These are phyloP conservation scores for Onygena corvina DNA, from an alignment of 2,329 filamentous ascomycete species.

Conservation along the genomic window DNA sequence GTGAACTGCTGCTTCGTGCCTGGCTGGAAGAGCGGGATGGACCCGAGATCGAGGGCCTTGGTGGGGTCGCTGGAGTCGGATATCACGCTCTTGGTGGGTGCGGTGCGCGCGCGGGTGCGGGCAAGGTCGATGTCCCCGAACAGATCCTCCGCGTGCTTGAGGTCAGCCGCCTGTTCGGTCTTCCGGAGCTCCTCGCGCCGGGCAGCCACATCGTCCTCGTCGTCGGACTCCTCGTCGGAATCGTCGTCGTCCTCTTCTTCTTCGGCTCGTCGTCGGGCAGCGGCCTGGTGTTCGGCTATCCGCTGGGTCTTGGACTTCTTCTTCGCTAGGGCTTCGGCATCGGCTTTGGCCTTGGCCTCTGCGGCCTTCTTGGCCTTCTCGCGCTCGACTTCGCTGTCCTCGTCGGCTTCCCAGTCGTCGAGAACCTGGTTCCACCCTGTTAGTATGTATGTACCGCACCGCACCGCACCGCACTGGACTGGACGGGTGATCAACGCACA, in stretches of 20 bases:
- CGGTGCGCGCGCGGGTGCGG: conserved; percentile 49
- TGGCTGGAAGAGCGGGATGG: conserved; percentile 78
- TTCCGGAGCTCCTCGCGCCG: conserved; percentile 61
- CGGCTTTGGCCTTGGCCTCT: conserved; percentile 78
- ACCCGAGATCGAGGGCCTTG: conserved; percentile 66
- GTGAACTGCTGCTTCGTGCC: conserved; percentile 77
- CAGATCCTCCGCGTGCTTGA: conserved; percentile 80
- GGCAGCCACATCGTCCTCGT: conserved; percentile 61
- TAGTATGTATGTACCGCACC: neutral
- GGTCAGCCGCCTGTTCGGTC: conserved; percentile 76
- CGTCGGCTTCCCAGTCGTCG: conserved; percentile 92
- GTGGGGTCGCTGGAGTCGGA: conserved; percentile 57
- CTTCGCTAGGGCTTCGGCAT: conserved; percentile 72
- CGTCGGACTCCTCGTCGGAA: conserved; percentile 41
- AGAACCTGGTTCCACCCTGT: conserved; percentile 51
- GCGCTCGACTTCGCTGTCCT: conserved; percentile 92
- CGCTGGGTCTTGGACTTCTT: conserved; percentile 85
- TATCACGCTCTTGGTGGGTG: conserved; percentile 54
- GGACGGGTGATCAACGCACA: conserved; percentile 40
- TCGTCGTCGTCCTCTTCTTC: conserved; percentile 48
- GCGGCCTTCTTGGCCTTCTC: conserved; percentile 84
- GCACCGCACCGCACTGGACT: no score
- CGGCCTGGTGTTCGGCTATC: conserved; percentile 64
- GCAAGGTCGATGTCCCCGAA: conserved; percentile 65
- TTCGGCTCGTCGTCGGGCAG: conserved; percentile 47